phyloP scores from a whole-genome alignment of 306 rosid species.

The Cucurbita argyrosperma region DNA sequence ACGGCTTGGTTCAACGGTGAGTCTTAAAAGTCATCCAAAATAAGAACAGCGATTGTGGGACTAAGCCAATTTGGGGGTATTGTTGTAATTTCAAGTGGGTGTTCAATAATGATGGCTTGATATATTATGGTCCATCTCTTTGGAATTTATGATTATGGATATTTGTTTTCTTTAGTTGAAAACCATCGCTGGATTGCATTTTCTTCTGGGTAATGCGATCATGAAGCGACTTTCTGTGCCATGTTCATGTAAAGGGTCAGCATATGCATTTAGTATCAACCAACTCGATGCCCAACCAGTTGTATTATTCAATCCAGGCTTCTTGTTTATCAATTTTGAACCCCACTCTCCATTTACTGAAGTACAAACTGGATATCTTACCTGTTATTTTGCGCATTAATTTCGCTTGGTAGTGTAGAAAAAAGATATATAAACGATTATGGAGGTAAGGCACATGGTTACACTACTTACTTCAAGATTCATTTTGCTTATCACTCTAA shows the following conservation, averaged over 20 bases:
- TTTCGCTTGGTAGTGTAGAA: neutral
- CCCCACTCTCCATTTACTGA: neutral
- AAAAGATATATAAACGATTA: neutral
- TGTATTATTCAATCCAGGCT: neutral
- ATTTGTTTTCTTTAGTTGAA: neutral
- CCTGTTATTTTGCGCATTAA: neutral
- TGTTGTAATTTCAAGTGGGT: neutral
- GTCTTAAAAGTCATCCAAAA: neutral
- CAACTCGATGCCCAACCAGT: neutral
- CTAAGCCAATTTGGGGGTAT: neutral
- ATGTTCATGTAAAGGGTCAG: neutral
- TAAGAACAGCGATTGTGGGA: too few species aligned
- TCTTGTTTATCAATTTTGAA: neutral
- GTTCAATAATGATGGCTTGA: neutral
- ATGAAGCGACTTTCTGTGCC: slow-evolving; percentile 30
- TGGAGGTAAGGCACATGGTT: neutral
- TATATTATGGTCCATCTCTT: too few species aligned
- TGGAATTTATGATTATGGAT: neutral
- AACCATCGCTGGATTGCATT: neutral
- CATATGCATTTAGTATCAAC: neutral
- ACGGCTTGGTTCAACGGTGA: neutral
- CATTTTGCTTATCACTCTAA: neutral
- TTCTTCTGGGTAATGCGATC: slow-evolving; percentile 6
- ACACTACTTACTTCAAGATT: neutral
- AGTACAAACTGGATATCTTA: neutral